Conservation (phyloP, 768 basidiomycete genomes). For the Phaeotremella fagi region DNA sequence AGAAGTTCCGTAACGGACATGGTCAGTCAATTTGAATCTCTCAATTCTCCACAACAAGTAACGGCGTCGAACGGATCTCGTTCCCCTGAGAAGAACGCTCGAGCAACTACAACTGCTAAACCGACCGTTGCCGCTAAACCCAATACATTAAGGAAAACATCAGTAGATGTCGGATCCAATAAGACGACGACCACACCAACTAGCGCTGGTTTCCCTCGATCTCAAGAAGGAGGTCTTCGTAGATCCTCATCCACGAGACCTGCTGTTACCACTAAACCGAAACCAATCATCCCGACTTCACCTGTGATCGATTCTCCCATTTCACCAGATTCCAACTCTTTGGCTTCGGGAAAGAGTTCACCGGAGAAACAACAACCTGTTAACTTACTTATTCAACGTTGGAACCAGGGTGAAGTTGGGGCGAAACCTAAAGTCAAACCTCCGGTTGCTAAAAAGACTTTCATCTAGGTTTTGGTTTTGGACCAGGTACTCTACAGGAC, state of each 20-base stretch:
- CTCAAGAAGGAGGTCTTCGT: conserved; percentile 17
- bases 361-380: conserved; percentile 43
- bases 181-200: background rate
- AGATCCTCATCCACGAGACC: conserved; percentile 28
- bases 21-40: conserved; percentile 33
- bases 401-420: conserved; percentile 39
- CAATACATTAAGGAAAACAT: conserved; percentile 17
- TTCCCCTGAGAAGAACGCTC: background rate
- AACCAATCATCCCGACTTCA: conserved; percentile 16
- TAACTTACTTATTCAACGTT: conserved; percentile 40
- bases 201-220: too few species aligned
- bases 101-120: conserved; percentile 18
- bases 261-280: too few species aligned
- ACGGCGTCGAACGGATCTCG: background rate
- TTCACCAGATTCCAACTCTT: background rate
- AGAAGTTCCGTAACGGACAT: conserved; percentile 44
- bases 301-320: background rate
- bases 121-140: conserved; percentile 31
- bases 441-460: background rate
- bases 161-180: conserved; percentile 4
- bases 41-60: conserved; percentile 21
- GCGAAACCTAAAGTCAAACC: conserved; percentile 2
- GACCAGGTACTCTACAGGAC: background rate
- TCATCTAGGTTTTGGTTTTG: background rate
- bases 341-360: conserved; percentile 12